Percentiles rank a stretch among this genome's conserved stretches.
Evolutionary conservation across 73 alveolate genomes (phyloP).

Genomic region (Effrenium voratum): DNA sequence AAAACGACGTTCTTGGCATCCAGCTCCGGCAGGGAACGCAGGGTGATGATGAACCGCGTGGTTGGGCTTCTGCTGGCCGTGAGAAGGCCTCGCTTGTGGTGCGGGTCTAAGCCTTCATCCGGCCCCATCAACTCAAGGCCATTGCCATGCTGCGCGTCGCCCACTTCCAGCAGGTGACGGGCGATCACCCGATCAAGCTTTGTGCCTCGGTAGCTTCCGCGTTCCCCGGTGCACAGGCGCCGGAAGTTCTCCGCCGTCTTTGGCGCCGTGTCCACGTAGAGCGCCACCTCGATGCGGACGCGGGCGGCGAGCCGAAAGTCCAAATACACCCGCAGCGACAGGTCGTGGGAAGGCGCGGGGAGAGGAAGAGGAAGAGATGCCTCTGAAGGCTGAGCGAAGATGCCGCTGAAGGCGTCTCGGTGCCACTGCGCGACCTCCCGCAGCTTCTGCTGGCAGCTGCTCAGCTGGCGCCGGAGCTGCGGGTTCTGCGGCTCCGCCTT

Average conservation of each 20-base stretch:
- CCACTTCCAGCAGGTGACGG: constrained; percentile 98
- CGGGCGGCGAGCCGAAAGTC: neutral
- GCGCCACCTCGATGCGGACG: constrained; percentile 10
- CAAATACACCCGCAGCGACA: neutral
- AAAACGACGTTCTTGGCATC: constrained; percentile 98
- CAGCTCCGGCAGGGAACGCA: constrained; percentile 96
- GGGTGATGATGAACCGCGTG: constrained; percentile 97
- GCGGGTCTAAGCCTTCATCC: constrained; percentile 98
- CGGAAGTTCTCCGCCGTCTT: constrained; percentile 98
- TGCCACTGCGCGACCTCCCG: constrained; percentile 76
- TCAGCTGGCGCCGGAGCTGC: constrained; percentile 51
- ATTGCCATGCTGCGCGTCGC: constrained; percentile 97
- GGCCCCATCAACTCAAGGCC: constrained; percentile 98
- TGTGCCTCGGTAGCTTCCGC: constrained; percentile 80
- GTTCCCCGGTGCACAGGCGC: constrained; percentile 97
- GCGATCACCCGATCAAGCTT: constrained; percentile 96
- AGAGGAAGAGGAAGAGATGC: too few species aligned
- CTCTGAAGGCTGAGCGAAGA: constrained; percentile 72
- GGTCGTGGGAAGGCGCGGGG: too few species aligned
- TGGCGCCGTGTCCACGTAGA: constrained; percentile 94
- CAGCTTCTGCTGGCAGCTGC: constrained; percentile 82
- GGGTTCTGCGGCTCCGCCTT: constrained; percentile 77
- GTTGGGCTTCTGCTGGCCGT: constrained; percentile 95
- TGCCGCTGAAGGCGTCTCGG: constrained; percentile 87
- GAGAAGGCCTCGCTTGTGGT: constrained; percentile 96